Evolutionary conservation across 2,329 filamentous ascomycete species (phyloP), one percentile per base, ranked within the genome.

Genomic region (Botryotinia globosa): DNA sequence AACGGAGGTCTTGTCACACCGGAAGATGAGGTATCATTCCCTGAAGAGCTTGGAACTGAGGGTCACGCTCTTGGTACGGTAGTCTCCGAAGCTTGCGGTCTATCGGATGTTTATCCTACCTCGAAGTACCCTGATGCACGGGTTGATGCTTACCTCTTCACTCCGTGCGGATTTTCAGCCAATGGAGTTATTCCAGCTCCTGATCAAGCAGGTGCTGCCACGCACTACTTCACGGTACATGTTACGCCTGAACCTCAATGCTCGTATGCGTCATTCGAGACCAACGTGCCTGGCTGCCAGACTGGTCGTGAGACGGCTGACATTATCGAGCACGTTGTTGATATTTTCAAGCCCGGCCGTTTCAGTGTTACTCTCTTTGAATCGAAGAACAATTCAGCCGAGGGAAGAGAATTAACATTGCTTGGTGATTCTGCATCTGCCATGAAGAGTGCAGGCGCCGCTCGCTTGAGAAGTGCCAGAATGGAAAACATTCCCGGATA

Each of bases 281-380:
- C 96, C 77, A 99, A 98, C 78, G 95, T 99, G 6, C 96, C 96
- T 1, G 92, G 94, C 39, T 91, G 90, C 8, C 94, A 97, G 84
- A 93, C 89, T 72, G 94, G 94, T 25, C 92, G 94, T 75, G 92
- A 94, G 81, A 98, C 95, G 0, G 90, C 90, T 39, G 95, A 97
- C 76, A 91, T 98, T 74, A 92, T 99, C 75, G 90, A 97, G 82
- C 94, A 98, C 77, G 96, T 98, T 1, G 94, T 98, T 62, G 87
- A 89, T 76, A 99, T 99, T 80, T 99, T 99, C 89, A 94, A 94
- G 81, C 96, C 96, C 0, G 95, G 95, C n/a, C 92, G 95, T 71
- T 99, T 99, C 87, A 97, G 92, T 79, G 93, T 99, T 73, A 99
- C 96, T 0, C 86, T 98, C 25, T 99, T 99, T 79, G 95, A 99